phyloP scores from a whole-genome alignment of 495 filamentous ascomycete genomes.

The Penicillium nucicola region DNA sequence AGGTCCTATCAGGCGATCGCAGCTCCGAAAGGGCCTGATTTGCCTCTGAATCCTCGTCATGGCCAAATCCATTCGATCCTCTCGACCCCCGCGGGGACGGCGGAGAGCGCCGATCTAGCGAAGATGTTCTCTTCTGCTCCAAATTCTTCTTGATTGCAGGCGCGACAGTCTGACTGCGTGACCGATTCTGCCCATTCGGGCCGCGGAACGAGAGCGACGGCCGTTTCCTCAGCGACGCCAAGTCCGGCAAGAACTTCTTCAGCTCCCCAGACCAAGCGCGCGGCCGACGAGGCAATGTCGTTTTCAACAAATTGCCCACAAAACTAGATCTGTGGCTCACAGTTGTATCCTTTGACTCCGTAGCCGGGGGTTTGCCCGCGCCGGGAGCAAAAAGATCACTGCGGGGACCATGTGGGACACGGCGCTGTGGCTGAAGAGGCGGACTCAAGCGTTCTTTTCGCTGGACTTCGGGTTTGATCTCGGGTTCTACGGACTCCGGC shows the following conservation, averaged over 20 bases:
- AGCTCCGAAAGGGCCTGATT: slow-evolving; percentile 24
- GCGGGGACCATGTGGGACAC: slow-evolving; percentile 13
- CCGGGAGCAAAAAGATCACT: slow-evolving; percentile 8
- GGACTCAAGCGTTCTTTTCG: too few species aligned
- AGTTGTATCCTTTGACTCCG: slow-evolving; percentile 5
- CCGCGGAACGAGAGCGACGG: slow-evolving; percentile 47
- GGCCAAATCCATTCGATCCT: not conserved
- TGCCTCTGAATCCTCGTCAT: slow-evolving; percentile 20
- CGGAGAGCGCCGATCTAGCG: slow-evolving; percentile 6
- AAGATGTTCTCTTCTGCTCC: slow-evolving; percentile 3
- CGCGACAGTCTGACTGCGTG: slow-evolving; percentile 29
- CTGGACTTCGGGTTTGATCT: not conserved
- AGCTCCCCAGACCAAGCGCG: slow-evolving; percentile 43
- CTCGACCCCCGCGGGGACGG: not conserved
- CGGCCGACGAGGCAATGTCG: slow-evolving; percentile 33
- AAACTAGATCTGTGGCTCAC: slow-evolving; percentile 32
- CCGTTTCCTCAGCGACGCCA: slow-evolving; percentile 42
- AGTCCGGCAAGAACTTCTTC: slow-evolving; percentile 42
- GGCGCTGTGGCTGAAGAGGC: slow-evolving; percentile 6
- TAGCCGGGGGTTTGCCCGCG: not conserved
- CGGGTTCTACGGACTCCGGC: slow-evolving; percentile 24
- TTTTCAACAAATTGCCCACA: slow-evolving; percentile 40
- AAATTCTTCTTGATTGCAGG: slow-evolving; percentile 1
- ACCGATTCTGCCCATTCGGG: slow-evolving; percentile 24
- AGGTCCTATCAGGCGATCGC: slow-evolving; percentile 26